Evolutionary conservation across 2,329 filamentous ascomycete species (phyloP), one percentile per base, ranked within the genome.

Genomic region (Fusarium buxicola): DNA sequence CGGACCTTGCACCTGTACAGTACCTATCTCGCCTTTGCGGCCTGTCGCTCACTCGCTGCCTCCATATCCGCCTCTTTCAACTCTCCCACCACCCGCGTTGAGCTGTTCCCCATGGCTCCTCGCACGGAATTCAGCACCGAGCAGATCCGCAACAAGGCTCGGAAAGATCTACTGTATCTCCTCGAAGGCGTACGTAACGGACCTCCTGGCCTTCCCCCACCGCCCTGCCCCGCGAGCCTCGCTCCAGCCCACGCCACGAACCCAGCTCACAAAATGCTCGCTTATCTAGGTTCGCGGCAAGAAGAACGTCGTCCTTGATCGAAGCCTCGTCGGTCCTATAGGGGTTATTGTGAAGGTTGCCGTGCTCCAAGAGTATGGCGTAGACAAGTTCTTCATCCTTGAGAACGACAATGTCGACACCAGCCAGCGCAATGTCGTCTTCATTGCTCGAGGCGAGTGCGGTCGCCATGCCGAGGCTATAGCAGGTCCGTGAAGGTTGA

Each of bases 281-380:
- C 27, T 39, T 48, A 31, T 45, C 39, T 73, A 99, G 95, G 92
- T 98, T 66, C 92, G 94, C 75, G 96, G 96, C 69, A 99, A 98
- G 86, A 99, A 99, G 84, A 98, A 97, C 73, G 83, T 99, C 60
- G 91, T 99, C 48, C 90, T 99, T 73, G 94, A 98, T 76, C 92
- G 91, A 77, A 89, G 89, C 70, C 84, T 99, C 69, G 93, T 94
- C 68, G 95, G 94, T 21, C 92, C 94, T 27, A 86, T 99, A 68
- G 92, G 94, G 58, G 85, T 94, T 58, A 90, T 99, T 68, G 92
- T 96, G 79, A 97, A 97, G 76, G 96, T 97, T 73, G 94, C 94
- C 18, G 94, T 92, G 9, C 85, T 97, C 13, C 92, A 98, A 74
- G 95, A 99, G 73, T 97, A 98, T 80, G 96, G 96, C 27, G 94